These are phyloP conservation scores for Arthroderma uncinatum DNA, from an alignment of 2,329 filamentous ascomycete species.

Conservation along the genomic window DNA sequence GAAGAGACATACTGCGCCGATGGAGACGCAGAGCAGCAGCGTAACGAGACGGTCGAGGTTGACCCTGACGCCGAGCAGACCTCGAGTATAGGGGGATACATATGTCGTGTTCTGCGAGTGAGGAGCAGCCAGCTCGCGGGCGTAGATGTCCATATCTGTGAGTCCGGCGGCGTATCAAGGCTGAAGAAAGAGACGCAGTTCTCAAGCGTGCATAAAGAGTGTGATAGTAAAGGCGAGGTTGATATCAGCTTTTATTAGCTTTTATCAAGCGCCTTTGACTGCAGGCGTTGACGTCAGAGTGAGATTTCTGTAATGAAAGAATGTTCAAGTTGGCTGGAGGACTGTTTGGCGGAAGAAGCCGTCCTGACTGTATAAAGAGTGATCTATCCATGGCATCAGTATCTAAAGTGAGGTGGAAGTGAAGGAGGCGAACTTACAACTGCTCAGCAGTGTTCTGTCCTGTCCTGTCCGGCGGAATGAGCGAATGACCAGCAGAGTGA, in stretches of 20 bases:
- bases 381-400: background rate
- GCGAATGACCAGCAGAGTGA: no score
- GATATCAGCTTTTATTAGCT: background rate
- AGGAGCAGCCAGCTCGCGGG: background rate
- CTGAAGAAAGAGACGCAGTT: no score
- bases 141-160: constrained; percentile 2
- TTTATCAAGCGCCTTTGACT: background rate
- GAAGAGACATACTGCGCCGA: constrained; percentile 26
- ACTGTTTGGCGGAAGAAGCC: background rate
- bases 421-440: background rate
- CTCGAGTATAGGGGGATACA: constrained; percentile 31
- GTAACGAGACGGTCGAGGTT: constrained; percentile 31
- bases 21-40: constrained; percentile 30
- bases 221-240: background rate
- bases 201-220: no score
- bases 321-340: background rate
- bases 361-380: background rate
- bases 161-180: background rate
- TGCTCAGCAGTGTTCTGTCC: background rate
- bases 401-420: background rate
- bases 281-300: background rate
- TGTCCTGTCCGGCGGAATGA: background rate
- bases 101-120: constrained; percentile 27
- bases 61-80: constrained; percentile 30
- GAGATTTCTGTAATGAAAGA: background rate